Percentiles rank a stretch among this genome's conserved stretches.
Conservation (phyloP, 257 asterid genomes). For the Linderniella brevidens region DNA sequence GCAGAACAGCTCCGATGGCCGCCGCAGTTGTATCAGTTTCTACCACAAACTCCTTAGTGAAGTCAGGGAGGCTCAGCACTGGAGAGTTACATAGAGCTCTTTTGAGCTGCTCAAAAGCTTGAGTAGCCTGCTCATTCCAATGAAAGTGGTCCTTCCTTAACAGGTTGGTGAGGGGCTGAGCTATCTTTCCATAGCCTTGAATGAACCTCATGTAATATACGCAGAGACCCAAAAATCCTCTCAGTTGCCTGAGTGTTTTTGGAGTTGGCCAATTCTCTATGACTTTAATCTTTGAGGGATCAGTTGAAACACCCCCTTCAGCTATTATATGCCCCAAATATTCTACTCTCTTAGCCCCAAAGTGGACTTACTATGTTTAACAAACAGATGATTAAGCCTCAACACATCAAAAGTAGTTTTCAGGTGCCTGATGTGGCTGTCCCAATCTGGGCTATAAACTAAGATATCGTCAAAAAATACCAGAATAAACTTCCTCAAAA, state of each 20-base stretch:
- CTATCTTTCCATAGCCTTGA: not conserved
- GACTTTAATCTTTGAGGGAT: not conserved
- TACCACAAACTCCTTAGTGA: not conserved
- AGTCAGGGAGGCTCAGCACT: not conserved
- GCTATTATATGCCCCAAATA: not conserved
- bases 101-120: not conserved
- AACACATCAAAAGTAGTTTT: not conserved
- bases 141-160: not conserved
- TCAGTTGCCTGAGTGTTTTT: not conserved
- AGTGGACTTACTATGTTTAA: not conserved
- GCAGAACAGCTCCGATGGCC: not conserved
- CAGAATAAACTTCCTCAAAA: not conserved
- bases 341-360: not conserved
- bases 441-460: not conserved
- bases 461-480: conserved; percentile 7
- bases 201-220: not conserved
- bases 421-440: not conserved
- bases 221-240: not conserved
- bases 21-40: not conserved
- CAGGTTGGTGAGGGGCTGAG: not conserved
- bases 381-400: not conserved
- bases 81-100: not conserved
- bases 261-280: not conserved
- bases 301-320: not conserved
- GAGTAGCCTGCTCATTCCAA: not conserved